A percentile compares a stretch with the other conserved stretches of the same genome.
Evolutionary conservation across 164 flowering plant species (phyloP).

Genomic region (Piper betle): DNA sequence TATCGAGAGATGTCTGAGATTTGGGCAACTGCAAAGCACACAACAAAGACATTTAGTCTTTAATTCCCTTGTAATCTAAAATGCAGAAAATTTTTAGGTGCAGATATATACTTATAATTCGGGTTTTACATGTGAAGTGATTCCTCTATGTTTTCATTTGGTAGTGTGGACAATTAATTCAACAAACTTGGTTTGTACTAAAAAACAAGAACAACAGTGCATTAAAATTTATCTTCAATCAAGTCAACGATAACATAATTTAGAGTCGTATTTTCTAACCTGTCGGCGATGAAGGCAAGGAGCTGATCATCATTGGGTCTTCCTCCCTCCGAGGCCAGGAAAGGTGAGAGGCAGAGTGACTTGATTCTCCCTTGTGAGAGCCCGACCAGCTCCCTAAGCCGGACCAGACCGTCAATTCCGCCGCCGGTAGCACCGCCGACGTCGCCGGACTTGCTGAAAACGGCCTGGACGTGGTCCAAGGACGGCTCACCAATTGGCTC

Average conservation of each 20-base stretch:
- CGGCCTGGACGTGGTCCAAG: background rate
- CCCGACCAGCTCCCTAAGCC: background rate
- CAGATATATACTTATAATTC: no score
- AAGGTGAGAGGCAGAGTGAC: constrained; percentile 1
- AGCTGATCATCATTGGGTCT: background rate
- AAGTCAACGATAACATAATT: no score
- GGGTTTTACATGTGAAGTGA: no score
- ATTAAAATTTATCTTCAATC: no score
- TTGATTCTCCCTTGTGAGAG: background rate
- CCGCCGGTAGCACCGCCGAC: background rate
- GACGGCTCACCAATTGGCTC: background rate
- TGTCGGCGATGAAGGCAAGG: constrained; percentile 2
- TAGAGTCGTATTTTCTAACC: background rate
- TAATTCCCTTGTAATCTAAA: no score
- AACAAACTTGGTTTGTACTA: no score
- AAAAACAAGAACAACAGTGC: no score
- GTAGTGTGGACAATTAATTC: no score
- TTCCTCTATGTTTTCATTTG: no score
- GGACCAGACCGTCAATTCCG: background rate
- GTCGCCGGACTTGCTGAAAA: background rate
- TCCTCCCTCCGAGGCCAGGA: background rate
- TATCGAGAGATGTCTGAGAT: constrained; percentile 11
- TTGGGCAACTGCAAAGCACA: constrained; percentile 8
- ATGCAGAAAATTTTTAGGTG: no score
- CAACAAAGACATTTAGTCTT: background rate